Evolutionary conservation across 305 asterid species (phyloP).

Genomic region (Stenogyne calaminthoides): DNA sequence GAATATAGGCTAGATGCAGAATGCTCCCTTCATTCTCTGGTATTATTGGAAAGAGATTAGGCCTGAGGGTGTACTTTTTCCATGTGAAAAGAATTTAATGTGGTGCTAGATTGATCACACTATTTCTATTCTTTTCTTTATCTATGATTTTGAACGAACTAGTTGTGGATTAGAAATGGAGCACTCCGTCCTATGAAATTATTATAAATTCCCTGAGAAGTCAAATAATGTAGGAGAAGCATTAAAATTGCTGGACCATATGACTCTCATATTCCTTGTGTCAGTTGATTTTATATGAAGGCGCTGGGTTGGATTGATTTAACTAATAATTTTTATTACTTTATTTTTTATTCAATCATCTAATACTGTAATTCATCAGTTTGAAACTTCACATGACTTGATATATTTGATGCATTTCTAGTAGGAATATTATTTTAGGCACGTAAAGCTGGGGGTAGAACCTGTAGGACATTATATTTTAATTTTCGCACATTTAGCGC

Average conservation of each 20-base stretch:
- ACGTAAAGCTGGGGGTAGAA: too few relatives aligned
- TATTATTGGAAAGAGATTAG: not conserved
- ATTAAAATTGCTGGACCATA: constrained; percentile 3
- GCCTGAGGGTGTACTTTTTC: not conserved
- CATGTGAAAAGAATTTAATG: too few relatives aligned
- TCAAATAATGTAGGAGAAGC: not conserved
- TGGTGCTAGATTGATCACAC: not conserved
- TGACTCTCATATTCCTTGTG: not conserved
- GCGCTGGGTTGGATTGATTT: not conserved
- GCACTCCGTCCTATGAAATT: not conserved
- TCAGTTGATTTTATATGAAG: not conserved
- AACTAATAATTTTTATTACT: not conserved
- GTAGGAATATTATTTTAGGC: not conserved
- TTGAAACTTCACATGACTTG: not conserved
- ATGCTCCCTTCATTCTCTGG: not conserved
- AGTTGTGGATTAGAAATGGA: not conserved
- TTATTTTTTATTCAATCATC: too few relatives aligned
- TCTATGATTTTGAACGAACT: not conserved
- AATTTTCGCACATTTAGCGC: not conserved
- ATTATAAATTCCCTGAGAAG: not conserved
- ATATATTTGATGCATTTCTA: constrained; percentile 12
- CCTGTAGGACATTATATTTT: too few relatives aligned
- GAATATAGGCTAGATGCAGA: not conserved
- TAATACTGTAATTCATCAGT: not conserved
- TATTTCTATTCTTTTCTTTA: not conserved